Evolutionary conservation across 805 yeast species (phyloP).

Genomic region (Sporopachydermia quercuum): DNA sequence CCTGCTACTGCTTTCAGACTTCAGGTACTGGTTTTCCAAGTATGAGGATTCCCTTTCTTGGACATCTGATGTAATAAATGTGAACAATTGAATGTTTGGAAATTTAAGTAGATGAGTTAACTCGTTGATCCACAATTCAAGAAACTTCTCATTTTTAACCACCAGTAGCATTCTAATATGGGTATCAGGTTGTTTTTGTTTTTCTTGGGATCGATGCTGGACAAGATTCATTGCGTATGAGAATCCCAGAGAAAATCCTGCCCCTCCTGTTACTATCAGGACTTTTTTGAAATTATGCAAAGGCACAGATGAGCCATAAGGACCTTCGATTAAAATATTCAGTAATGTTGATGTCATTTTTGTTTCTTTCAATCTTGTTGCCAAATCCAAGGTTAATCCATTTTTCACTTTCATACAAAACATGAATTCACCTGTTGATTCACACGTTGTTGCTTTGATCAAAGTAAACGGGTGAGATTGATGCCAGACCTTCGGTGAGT

Average conservation of each 20-base stretch:
- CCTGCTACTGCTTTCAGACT: too few relatives aligned
- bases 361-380: constrained; percentile 14
- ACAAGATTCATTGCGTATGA: constrained; percentile 26
- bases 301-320: constrained; percentile 38
- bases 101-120: constrained; percentile 7
- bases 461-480: constrained; percentile 46
- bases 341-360: constrained; percentile 16
- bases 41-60: too few relatives aligned
- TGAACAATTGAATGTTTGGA: constrained; percentile 9
- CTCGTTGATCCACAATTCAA: constrained; percentile 11
- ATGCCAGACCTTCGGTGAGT: constrained; percentile 31
- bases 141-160: constrained; percentile 10
- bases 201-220: constrained; percentile 3
- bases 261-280: constrained; percentile 46
- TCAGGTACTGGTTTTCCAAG: too few relatives aligned
- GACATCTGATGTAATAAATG: constrained; percentile 9
- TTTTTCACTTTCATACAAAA: constrained; percentile 30
- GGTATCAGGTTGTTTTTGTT: constrained; percentile 3
- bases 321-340: constrained; percentile 37
- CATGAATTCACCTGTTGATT: constrained; percentile 20
- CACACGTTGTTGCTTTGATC: constrained; percentile 21
- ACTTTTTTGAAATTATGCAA: constrained; percentile 32
- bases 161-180: constrained; percentile 10
- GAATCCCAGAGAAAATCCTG: constrained; percentile 44
- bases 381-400: constrained; percentile 28